Percentiles rank a stretch among this genome's conserved stretches.
phyloP scores from a whole-genome alignment of 192 early-diverging fungal species.

The Podila epicladia region DNA sequence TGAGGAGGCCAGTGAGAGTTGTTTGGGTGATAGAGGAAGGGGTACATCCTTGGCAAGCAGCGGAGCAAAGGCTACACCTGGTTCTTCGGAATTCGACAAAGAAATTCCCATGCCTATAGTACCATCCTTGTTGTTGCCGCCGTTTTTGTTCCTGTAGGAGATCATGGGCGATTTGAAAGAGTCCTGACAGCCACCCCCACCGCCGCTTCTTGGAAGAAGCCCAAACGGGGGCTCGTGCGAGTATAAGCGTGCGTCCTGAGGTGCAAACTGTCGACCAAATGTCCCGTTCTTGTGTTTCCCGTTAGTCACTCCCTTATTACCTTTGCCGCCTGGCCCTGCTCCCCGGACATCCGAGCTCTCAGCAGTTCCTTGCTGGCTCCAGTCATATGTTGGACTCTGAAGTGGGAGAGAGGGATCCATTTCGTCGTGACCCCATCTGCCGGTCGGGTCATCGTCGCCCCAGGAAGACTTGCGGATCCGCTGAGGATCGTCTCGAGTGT shows the following conservation, averaged over 20 bases:
- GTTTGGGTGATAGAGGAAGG: slow-evolving; percentile 13
- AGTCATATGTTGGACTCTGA: background rate
- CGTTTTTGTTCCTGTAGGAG: background rate
- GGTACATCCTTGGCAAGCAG: background rate
- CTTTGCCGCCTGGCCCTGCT: background rate
- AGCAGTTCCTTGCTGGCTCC: background rate
- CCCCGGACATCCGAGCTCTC: background rate
- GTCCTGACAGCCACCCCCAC: background rate
- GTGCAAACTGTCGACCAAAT: slow-evolving; percentile 27
- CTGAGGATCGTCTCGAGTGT: background rate
- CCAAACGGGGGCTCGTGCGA: slow-evolving; percentile 27
- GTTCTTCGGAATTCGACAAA: background rate
- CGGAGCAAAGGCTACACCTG: background rate
- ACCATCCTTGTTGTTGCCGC: background rate
- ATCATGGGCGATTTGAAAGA: background rate
- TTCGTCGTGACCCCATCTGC: slow-evolving; percentile 11
- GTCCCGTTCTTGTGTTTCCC: background rate
- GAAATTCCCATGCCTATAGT: background rate
- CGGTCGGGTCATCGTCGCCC: slow-evolving; percentile 33
- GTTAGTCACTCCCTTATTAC: background rate
- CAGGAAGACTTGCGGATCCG: slow-evolving; percentile 27
- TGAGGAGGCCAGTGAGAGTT: slow-evolving; percentile 13
- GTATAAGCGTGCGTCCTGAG: slow-evolving; percentile 43
- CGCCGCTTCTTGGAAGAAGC: background rate
- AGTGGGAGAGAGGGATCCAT: background rate